phyloP scores from a whole-genome alignment of 2,329 filamentous ascomycete species.

The Calonectria multiphialidica region DNA sequence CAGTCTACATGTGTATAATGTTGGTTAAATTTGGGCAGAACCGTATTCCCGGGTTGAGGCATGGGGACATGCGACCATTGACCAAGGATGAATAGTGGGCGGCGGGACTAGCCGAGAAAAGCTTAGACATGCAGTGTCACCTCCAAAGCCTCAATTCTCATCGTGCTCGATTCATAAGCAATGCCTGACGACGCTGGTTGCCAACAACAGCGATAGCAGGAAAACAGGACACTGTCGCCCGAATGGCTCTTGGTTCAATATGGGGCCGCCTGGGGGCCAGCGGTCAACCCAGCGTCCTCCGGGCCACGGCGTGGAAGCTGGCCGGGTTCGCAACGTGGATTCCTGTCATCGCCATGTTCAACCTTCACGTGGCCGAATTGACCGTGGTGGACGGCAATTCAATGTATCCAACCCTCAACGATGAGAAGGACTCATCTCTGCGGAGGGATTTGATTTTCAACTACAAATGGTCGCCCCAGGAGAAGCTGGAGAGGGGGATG shows the following conservation, averaged over 20 bases:
- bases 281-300: slow-evolving; percentile 38
- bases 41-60: background rate
- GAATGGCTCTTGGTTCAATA: slow-evolving; percentile 51
- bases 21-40: background rate
- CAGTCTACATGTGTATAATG: background rate
- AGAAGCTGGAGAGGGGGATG: slow-evolving; percentile 76
- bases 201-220: slow-evolving; percentile 9
- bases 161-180: slow-evolving; percentile 12
- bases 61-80: slow-evolving; percentile 8
- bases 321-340: slow-evolving; percentile 71
- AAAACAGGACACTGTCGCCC: background rate
- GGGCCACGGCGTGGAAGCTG: slow-evolving; percentile 58
- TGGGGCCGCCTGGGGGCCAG: slow-evolving; percentile 50
- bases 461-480: slow-evolving; percentile 69
- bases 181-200: slow-evolving; percentile 13
- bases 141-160: slow-evolving; percentile 24
- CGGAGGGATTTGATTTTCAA: slow-evolving; percentile 68
- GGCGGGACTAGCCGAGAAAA: slow-evolving; percentile 38
- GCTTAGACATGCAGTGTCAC: slow-evolving; percentile 29
- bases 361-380: slow-evolving; percentile 70
- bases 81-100: slow-evolving; percentile 12
- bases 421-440: slow-evolving; percentile 69
- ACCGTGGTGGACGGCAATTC: slow-evolving; percentile 71
- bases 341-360: slow-evolving; percentile 72
- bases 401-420: slow-evolving; percentile 84